Percentiles rank a stretch among this genome's conserved stretches.
These are phyloP conservation scores for Hericium coralloides DNA, from an alignment of 768 basidiomycete species.

Conservation along the genomic window DNA sequence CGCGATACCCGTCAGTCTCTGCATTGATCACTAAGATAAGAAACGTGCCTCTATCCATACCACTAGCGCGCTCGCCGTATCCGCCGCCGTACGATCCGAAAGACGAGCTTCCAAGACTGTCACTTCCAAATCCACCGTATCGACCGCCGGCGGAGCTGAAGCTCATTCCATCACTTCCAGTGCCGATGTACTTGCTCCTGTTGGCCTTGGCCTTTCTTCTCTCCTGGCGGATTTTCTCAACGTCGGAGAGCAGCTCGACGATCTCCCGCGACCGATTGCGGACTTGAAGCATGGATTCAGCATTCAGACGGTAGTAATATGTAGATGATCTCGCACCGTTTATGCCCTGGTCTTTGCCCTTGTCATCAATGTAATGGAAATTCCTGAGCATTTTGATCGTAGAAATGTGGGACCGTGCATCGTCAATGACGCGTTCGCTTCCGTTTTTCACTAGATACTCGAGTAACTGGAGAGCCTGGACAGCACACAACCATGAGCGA, in stretches of 20 bases:
- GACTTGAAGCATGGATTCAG: conserved; percentile 39
- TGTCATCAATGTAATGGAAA: conserved; percentile 98
- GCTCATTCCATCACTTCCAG: conserved; percentile 72
- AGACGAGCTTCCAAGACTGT: conserved; percentile 25
- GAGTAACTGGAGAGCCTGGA: conserved; percentile 80
- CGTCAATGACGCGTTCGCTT: conserved; percentile 95
- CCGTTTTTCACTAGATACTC: conserved; percentile 97
- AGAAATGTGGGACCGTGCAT: conserved; percentile 88
- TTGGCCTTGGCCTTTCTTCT: conserved; percentile 89
- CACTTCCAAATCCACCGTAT: conserved; percentile 67
- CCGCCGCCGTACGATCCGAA: conserved; percentile 20
- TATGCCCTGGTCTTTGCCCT: conserved; percentile 96
- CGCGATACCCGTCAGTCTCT: neutral
- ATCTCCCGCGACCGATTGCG: conserved; percentile 91
- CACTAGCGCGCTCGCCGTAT: conserved; percentile 32
- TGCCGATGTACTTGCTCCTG: conserved; percentile 82
- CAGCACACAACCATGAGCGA: neutral
- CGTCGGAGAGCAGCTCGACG: conserved; percentile 83
- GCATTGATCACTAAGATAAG: neutral
- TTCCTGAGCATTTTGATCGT: conserved; percentile 96
- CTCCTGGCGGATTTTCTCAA: conserved; percentile 83
- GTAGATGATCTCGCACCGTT: conserved; percentile 58
- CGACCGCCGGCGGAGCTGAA: conserved; percentile 49
- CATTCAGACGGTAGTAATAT: neutral
- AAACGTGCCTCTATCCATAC: conserved; percentile 27